Evolutionary conservation across 2,329 filamentous ascomycete species (phyloP).

Genomic region (Sphaceloma murrayae): DNA sequence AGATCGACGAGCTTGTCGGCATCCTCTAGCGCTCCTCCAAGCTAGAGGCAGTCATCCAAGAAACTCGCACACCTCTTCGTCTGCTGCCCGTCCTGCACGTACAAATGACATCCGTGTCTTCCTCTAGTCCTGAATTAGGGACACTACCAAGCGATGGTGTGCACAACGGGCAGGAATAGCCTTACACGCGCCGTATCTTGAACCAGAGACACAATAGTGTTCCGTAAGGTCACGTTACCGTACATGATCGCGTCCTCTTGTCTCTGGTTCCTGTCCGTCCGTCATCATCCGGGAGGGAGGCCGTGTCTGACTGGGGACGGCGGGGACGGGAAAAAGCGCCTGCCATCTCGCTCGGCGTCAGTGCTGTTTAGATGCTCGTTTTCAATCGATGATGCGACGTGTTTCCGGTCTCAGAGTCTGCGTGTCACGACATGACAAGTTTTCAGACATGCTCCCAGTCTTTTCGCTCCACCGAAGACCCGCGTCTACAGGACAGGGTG

Average conservation of each 20-base stretch:
- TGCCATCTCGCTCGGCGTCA: constrained; percentile 4
- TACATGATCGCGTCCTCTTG: background rate
- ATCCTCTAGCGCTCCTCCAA: constrained; percentile 8
- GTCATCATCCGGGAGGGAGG: constrained; percentile 7
- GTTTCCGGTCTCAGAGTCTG: constrained; percentile 5
- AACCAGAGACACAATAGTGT: background rate
- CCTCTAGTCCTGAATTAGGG: background rate
- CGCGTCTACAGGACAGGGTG: too few relatives aligned
- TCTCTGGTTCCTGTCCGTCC: background rate
- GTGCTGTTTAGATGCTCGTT: too few relatives aligned
- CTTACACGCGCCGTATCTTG: background rate
- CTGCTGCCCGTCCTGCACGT: too few relatives aligned
- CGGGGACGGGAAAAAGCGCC: background rate
- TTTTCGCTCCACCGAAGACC: too few relatives aligned
- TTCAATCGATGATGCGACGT: constrained; percentile 15
- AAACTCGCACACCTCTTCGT: too few relatives aligned
- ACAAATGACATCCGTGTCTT: constrained; percentile 9
- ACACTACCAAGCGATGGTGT: constrained; percentile 6
- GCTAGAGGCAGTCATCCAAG: too few relatives aligned
- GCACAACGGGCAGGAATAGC: constrained; percentile 1
- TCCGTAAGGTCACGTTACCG: constrained; percentile 7
- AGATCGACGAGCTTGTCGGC: background rate
- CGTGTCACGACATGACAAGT: constrained; percentile 11
- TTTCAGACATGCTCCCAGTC: background rate
- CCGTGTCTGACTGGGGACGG: background rate